Conservation (phyloP, 352 stramenopile genomes). For the Thalassiosira livingstoniorum region DNA sequence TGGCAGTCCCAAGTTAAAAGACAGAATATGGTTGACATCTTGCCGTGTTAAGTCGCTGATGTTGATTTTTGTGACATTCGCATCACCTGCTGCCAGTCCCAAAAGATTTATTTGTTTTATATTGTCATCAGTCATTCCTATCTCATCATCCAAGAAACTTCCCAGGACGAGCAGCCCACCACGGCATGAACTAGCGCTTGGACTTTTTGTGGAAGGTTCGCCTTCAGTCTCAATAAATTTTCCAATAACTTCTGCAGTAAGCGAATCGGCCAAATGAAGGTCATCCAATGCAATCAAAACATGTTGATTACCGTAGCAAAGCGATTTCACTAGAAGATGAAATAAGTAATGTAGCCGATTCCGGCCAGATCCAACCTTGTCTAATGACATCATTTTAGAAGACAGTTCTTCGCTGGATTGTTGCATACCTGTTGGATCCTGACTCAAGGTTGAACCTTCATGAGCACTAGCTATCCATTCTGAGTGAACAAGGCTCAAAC, state of each 20-base stretch:
- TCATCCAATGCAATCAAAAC: neutral
- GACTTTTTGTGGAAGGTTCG: neutral
- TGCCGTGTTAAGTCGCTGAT: conserved; percentile 26
- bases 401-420: too few relatives aligned
- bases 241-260: neutral
- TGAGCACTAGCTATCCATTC: too few relatives aligned
- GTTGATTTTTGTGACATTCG: conserved; percentile 5
- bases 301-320: neutral
- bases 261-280: neutral
- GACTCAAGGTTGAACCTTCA: too few relatives aligned
- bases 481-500: neutral
- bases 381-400: too few relatives aligned
- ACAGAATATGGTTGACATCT: conserved; percentile 33
- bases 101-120: neutral
- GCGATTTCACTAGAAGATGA: neutral
- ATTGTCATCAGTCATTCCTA: neutral
- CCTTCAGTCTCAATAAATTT: too few relatives aligned
- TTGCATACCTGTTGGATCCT: too few relatives aligned
- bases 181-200: neutral
- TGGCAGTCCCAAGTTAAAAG: conserved; percentile 36
- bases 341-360: conserved; percentile 7
- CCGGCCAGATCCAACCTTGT: neutral
- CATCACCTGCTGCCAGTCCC: neutral
- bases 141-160: neutral
- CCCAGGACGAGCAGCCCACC: neutral